Percentiles rank a stretch among this genome's conserved stretches.
Evolutionary conservation across 2,329 filamentous ascomycete species (phyloP).

Genomic region (Arthrinium puccinioides): DNA sequence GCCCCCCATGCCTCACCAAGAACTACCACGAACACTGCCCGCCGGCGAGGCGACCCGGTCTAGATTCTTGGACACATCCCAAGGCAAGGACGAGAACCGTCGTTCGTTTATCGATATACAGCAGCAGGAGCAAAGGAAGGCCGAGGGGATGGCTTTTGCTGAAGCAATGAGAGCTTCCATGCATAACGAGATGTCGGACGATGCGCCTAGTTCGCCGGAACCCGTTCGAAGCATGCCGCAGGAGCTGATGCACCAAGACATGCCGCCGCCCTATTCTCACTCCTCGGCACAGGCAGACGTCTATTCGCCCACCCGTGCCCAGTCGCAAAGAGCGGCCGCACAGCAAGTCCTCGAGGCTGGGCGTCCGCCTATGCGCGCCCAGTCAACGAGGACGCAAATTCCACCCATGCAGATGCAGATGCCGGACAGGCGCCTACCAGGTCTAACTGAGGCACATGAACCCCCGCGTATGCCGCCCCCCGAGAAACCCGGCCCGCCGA

Average conservation of each 20-base stretch:
- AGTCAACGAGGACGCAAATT: conserved; percentile 5
- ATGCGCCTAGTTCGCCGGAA: conserved; percentile 15
- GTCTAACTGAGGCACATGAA: no score
- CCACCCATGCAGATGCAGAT: conserved; percentile 1
- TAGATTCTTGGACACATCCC: conserved; percentile 26
- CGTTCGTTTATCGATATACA: conserved; percentile 52
- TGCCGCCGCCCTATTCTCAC: no score
- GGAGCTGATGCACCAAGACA: conserved; percentile 7
- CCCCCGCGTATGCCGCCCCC: conserved; percentile 10
- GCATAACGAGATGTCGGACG: conserved; percentile 23
- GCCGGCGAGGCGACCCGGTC: conserved; percentile 21
- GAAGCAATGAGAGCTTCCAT: conserved; percentile 34
- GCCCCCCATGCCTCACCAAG: conserved; percentile 16
- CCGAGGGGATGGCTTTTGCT: conserved; percentile 52
- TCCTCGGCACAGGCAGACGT: no score
- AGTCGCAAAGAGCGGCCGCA: conserved; percentile 2
- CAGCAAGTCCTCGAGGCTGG: background rate
- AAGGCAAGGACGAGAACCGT: conserved; percentile 43
- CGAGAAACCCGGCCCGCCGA: conserved; percentile 10
- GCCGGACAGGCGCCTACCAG: no score
- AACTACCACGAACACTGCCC: conserved; percentile 20
- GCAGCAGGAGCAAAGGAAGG: conserved; percentile 52
- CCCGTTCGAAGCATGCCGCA: conserved; percentile 11
- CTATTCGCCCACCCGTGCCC: conserved; percentile 4
- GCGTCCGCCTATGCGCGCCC: conserved; percentile 7